Conservation (phyloP, 2,329 filamentous ascomycete species). For the Alternaria alternata region DNA sequence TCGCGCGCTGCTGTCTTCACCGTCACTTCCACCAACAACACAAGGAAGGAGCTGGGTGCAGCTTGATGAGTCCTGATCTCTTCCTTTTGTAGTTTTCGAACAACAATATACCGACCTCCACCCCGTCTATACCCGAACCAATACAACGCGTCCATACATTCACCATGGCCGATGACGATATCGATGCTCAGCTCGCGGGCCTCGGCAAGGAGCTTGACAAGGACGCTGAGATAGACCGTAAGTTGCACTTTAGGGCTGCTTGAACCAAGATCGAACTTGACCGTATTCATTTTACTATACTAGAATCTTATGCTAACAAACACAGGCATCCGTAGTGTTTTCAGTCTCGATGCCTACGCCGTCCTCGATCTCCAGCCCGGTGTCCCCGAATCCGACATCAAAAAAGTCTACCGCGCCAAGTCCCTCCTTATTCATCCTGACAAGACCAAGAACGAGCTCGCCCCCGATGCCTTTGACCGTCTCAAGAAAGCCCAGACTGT, state of each 20-base stretch:
- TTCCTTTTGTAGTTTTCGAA: background rate
- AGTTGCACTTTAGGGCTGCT: constrained; percentile 1
- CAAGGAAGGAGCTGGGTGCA: background rate
- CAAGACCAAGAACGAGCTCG: constrained; percentile 89
- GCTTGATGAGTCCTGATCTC: background rate
- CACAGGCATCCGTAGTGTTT: constrained; percentile 80
- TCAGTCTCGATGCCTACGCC: constrained; percentile 85
- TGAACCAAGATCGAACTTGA: background rate
- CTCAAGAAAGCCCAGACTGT: constrained; percentile 93
- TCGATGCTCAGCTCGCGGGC: constrained; percentile 78
- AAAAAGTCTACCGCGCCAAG: constrained; percentile 91
- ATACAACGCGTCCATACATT: constrained; percentile 1
- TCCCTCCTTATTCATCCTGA: constrained; percentile 99
- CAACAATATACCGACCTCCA: background rate
- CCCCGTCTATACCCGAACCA: background rate
- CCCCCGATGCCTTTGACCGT: constrained; percentile 95
- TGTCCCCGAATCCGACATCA: constrained; percentile 95
- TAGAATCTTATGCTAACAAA: background rate
- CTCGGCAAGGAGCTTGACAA: constrained; percentile 93
- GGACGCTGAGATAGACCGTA: constrained; percentile 92
- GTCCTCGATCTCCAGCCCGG: constrained; percentile 95
- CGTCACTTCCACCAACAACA: constrained; percentile 1
- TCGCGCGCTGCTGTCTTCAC: constrained; percentile 2
- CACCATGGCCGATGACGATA: constrained; percentile 59
- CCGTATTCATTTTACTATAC: background rate